phyloP scores from a whole-genome alignment of 495 filamentous ascomycete genomes.

The Podospora pseudopauciseta region DNA sequence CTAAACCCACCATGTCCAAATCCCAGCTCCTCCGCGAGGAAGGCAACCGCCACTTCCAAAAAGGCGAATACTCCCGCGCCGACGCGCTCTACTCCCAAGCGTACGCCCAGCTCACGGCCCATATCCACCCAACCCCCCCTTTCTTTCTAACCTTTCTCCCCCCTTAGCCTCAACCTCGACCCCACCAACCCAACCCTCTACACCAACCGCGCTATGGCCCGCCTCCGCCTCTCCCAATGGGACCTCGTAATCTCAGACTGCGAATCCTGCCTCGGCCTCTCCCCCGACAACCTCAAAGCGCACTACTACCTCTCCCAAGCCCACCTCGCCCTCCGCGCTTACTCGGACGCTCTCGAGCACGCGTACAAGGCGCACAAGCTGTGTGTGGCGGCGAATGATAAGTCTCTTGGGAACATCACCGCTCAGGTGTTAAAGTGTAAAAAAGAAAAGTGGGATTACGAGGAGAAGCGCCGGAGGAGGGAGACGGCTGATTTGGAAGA shows the following conservation, averaged over 20 bases:
- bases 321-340: conserved; percentile 68
- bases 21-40: conserved; percentile 50
- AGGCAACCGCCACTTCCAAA: conserved; percentile 61
- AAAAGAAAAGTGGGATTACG: conserved; percentile 65
- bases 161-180: conserved; percentile 54
- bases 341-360: conserved; percentile 67
- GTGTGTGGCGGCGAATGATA: conserved; percentile 57
- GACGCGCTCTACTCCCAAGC: conserved; percentile 83
- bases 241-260: conserved; percentile 80
- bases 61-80: conserved; percentile 67
- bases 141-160: not conserved
- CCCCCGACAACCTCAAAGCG: conserved; percentile 70
- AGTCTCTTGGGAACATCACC: conserved; percentile 62
- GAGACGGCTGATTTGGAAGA: conserved; percentile 52
- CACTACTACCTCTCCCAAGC: conserved; percentile 81
- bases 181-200: conserved; percentile 60
- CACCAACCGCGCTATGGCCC: conserved; percentile 88
- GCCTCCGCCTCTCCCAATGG: conserved; percentile 67
- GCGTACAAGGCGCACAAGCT: conserved; percentile 71
- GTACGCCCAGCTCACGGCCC: conserved; percentile 44
- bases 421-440: conserved; percentile 70
- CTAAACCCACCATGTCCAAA: conserved; percentile 14
- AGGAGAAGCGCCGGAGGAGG: conserved; percentile 46
- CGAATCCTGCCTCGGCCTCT: conserved; percentile 63
- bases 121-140: too few relatives aligned